Base-by-base conservation (phyloP, 1,284 basidiomycete species). In the Fistulinella staudtii region DNA sequence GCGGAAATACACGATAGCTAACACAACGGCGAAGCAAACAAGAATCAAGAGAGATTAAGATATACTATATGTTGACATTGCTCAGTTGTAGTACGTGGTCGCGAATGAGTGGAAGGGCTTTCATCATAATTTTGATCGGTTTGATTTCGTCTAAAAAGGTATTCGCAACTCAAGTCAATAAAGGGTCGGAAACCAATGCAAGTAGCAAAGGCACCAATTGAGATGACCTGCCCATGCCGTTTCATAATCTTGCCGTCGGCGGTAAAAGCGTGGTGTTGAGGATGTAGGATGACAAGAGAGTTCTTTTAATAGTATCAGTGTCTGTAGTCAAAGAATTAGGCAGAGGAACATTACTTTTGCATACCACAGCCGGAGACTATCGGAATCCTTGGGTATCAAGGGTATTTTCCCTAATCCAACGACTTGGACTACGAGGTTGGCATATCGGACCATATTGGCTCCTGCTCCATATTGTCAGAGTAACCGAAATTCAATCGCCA, bases 391-490 rank as follows among this genome's bases (percentile, higher is more conserved):
- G 14, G 83, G 78, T 28, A 72, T 69, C 17, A 70, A 51, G 0
- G 85, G 85, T 37, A 79, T 65, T 39, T 70, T 74, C 40, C 80
- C 74, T 48, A 79, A 70, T 3, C 89, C 89, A 5, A 89, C 77
- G 17, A 93, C 81, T 57, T 92, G 88, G 13, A 90, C 73, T 2
- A 93, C 76, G 3, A 79, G 82, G 50, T 76, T 77, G 18, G 90
- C 85, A 21, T 67, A 71, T 53, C 69, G 71, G 67, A 80, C 77
- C 36, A 88, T 75, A 43, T 74, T 76, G 40, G 64, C 57, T 23
- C 71, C 74, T 76, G 40, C 41, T 20, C 14, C 35, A 20, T 31
- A 20, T 18, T 20, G 6, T 49, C 14, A 47, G 41, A 23, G 29
- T 39, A 17, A 15, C 33, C 42, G n/a, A 53, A 41, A 28, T n/a